Percentiles rank a stretch among this genome's conserved stretches.
Evolutionary conservation across 192 early-diverging fungal species (phyloP).

Genomic region (Phlyctochytrium arcticum): DNA sequence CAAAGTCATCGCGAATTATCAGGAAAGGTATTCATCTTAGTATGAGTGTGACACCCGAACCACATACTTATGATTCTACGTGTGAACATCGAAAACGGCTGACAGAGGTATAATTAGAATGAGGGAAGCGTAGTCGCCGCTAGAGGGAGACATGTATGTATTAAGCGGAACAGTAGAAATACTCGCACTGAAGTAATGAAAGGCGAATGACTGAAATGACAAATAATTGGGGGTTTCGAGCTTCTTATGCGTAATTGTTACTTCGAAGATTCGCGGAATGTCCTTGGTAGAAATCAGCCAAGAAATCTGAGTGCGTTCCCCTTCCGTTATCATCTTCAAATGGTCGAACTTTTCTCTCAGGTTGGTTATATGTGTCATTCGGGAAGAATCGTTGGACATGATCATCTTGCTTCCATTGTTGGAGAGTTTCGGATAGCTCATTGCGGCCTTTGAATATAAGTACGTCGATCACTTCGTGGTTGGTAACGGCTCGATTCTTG

Average conservation of each 20-base stretch:
- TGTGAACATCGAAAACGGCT: too few species aligned
- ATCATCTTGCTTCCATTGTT: conserved; percentile 88
- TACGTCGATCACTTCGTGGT: conserved; percentile 74
- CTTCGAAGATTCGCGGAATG: conserved; percentile 4
- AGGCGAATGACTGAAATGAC: too few species aligned
- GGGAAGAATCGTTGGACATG: conserved; percentile 87
- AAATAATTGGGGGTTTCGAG: too few species aligned
- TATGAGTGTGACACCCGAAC: too few species aligned
- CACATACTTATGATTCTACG: too few species aligned
- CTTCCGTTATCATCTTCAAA: conserved; percentile 63
- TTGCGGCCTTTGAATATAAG: conserved; percentile 82
- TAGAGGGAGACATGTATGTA: neutral
- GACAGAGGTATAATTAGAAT: too few species aligned
- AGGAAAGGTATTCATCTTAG: too few species aligned
- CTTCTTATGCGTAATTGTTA: conserved; percentile 13
- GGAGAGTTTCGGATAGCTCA: conserved; percentile 86
- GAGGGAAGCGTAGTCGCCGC: too few species aligned
- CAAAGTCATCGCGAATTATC: too few species aligned
- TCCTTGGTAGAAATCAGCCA: conserved; percentile 27
- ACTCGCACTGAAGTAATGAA: too few species aligned
- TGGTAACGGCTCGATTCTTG: conserved; percentile 71
- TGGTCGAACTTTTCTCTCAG: conserved; percentile 60
- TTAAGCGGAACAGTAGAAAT: too few species aligned
- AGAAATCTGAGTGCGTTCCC: conserved; percentile 48
- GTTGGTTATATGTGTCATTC: conserved; percentile 57